A percentile compares a stretch with the other conserved stretches of the same genome.
These are phyloP conservation scores for Orbilia brochopaga DNA, from an alignment of 2,329 filamentous ascomycete genomes.

Conservation along the genomic window DNA sequence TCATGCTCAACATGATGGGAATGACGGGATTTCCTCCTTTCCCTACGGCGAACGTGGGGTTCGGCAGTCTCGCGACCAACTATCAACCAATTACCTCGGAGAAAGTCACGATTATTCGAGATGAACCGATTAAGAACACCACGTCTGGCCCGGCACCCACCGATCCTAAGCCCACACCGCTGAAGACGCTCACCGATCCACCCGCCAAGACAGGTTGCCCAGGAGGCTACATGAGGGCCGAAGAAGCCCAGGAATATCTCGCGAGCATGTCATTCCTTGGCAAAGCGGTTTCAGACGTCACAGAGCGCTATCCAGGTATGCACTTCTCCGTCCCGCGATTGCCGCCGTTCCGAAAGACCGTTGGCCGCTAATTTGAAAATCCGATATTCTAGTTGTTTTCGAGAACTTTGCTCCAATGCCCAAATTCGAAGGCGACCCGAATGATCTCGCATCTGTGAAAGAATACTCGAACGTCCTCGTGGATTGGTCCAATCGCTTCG, in stretches of 20 bases:
- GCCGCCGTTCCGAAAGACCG: background rate
- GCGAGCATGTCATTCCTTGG: conserved; percentile 26
- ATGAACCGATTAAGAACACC: conserved; percentile 5
- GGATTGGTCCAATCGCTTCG: conserved; percentile 20
- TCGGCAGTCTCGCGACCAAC: background rate
- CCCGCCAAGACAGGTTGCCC: background rate
- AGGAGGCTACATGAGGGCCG: conserved; percentile 11
- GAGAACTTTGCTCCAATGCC: conserved; percentile 7
- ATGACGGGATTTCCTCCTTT: background rate
- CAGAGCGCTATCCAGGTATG: conserved; percentile 23
- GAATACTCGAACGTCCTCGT: conserved; percentile 15
- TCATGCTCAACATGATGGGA: background rate
- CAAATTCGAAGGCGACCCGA: background rate
- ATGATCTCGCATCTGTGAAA: conserved; percentile 1
- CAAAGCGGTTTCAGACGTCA: conserved; percentile 5
- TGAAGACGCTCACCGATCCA: conserved; percentile 6
- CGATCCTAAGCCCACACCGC: background rate
- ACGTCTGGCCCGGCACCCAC: background rate
- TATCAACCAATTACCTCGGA: conserved; percentile 3
- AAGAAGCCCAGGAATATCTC: conserved; percentile 8
- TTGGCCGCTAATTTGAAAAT: background rate
- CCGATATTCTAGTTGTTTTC: conserved; percentile 15
- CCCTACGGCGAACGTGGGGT: background rate
- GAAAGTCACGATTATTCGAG: background rate
- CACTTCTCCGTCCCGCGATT: background rate